Evolutionary conservation across 345 rosid genomes (phyloP).

Genomic region (Punica granatum): DNA sequence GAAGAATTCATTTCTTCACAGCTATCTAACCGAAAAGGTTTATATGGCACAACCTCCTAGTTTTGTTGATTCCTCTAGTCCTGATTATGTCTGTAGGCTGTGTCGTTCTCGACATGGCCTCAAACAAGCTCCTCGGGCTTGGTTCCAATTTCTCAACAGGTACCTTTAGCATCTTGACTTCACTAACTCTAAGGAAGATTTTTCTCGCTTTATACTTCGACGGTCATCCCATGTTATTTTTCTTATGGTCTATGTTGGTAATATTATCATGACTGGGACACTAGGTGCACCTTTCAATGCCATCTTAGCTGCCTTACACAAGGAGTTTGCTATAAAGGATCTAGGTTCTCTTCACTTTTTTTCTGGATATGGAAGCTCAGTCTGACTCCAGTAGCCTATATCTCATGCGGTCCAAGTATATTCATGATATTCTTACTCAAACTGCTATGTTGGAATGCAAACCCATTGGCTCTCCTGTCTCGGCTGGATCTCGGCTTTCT

Average conservation of each 20-base stretch:
- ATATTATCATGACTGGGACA: background rate
- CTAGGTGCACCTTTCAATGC: background rate
- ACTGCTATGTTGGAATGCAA: background rate
- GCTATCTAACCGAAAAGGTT: background rate
- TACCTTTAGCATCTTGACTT: background rate
- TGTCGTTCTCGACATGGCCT: background rate
- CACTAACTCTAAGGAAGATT: background rate
- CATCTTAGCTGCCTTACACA: background rate
- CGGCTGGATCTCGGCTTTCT: background rate
- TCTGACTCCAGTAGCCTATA: background rate
- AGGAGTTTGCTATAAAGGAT: no score
- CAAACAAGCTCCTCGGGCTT: background rate
- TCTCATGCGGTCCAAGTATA: background rate
- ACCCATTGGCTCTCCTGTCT: background rate
- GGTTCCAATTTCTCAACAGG: background rate
- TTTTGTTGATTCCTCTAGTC: no score
- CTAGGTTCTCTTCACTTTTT: background rate
- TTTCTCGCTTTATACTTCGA: background rate
- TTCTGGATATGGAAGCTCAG: background rate
- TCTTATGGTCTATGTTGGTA: background rate
- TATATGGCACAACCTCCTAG: no score
- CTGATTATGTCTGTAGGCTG: background rate
- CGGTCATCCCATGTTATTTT: background rate
- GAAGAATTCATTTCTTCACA: background rate
- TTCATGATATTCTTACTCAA: background rate